Conservation (phyloP, 768 basidiomycete genomes). For the Candolleomyces eurysporus region DNA sequence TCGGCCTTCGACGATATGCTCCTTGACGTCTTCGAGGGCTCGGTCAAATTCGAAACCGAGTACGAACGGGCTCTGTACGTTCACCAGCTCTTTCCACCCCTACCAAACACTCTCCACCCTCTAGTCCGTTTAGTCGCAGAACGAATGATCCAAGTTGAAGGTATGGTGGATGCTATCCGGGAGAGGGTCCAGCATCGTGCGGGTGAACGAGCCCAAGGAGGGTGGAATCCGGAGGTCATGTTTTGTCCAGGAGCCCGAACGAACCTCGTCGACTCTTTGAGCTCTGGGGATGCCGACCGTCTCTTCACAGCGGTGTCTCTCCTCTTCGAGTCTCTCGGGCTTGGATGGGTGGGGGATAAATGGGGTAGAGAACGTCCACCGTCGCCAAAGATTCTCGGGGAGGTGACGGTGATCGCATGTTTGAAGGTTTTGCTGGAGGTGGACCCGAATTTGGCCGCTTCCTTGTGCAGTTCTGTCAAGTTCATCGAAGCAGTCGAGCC, state of each 20-base stretch:
- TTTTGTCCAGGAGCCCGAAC: background rate
- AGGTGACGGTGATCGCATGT: background rate
- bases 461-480: background rate
- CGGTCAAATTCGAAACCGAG: background rate
- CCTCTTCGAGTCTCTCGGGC: background rate
- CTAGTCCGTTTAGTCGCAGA: background rate
- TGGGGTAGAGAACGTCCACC: no score
- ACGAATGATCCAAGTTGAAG: background rate
- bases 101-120: background rate
- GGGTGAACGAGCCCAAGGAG: background rate
- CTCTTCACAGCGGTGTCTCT: background rate
- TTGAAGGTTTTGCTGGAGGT: background rate
- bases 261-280: background rate
- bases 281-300: background rate
- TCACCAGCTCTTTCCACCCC: background rate
- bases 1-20: background rate
- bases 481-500: background rate
- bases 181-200: background rate
- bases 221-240: background rate
- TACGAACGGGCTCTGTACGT: background rate
- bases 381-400: background rate
- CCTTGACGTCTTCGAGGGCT: background rate
- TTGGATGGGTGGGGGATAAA: background rate
- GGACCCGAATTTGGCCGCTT: background rate
- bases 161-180: no score